Evolutionary conservation across 768 basidiomycete genomes (phyloP).

Genomic region (Agaricus sinodeliciosus): DNA sequence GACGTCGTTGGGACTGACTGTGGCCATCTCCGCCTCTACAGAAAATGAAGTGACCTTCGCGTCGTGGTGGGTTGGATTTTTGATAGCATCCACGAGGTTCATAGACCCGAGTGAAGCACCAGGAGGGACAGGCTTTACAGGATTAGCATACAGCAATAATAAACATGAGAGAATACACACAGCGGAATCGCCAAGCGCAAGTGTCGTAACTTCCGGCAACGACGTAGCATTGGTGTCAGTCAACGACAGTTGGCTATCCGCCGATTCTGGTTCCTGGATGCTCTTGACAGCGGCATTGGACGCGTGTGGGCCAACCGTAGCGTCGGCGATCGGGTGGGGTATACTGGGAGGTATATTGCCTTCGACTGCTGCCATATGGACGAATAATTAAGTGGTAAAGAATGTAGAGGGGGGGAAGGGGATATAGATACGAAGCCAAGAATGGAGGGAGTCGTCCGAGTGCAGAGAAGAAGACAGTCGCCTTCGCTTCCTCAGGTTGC

Average conservation of each 20-base stretch:
- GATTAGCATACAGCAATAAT: neutral
- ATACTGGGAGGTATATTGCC: neutral
- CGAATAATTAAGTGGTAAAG: conserved; percentile 12
- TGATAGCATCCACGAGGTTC: neutral
- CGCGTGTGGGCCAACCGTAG: conserved; percentile 1
- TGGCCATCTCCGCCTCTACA: neutral
- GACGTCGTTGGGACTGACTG: conserved; percentile 1
- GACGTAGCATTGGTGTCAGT: neutral
- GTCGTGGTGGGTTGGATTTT: neutral
- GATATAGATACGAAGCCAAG: neutral
- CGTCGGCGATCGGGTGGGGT: conserved; percentile 1
- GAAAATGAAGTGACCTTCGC: neutral
- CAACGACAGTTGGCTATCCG: neutral
- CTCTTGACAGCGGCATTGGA: neutral
- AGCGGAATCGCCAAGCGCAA: neutral
- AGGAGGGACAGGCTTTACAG: neutral
- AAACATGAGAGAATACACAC: neutral
- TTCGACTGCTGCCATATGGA: conserved; percentile 3
- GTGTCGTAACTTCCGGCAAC: neutral
- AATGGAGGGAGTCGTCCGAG: neutral
- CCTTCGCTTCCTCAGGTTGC: conserved; percentile 4
- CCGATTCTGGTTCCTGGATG: neutral
- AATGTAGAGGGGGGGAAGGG: conserved; percentile 2
- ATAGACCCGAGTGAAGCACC: neutral
- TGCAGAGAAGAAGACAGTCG: conserved; percentile 1